phyloP scores from a whole-genome alignment of 169 alveolate genomes.

The Besnoitia besnoiti region DNA sequence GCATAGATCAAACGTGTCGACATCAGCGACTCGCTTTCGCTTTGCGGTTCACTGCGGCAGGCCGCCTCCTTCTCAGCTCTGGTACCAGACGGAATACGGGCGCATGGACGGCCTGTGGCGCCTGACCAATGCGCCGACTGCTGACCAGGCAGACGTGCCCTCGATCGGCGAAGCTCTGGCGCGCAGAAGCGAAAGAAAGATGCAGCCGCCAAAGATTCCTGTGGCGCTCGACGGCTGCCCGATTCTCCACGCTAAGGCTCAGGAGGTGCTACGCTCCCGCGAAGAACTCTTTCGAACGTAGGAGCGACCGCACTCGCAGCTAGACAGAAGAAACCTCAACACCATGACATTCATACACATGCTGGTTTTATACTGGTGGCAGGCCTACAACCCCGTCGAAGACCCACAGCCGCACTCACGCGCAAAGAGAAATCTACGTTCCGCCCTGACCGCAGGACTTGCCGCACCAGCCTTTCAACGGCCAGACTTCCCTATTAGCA shows the following conservation, averaged over 20 bases:
- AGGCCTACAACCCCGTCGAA: no score
- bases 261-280: not conserved
- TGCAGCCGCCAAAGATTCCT: not conserved
- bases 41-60: not conserved
- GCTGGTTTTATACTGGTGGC: not conserved
- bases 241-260: not conserved
- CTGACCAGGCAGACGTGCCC: not conserved
- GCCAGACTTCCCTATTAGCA: no score
- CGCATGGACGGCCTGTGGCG: not conserved
- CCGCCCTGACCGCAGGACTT: no score
- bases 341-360: not conserved
- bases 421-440: no score
- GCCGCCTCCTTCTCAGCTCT: not conserved
- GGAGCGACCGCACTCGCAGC: not conserved
- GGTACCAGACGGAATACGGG: not conserved
- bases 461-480: not conserved
- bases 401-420: no score
- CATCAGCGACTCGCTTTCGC: not conserved
- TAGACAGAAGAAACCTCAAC: not conserved
- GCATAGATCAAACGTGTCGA: not conserved
- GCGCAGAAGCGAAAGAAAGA: not conserved
- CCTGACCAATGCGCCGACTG: not conserved
- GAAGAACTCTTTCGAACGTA: not conserved
- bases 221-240: not conserved
- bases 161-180: not conserved